phyloP scores from a whole-genome alignment of 139 green algal genomes.

The Auxenochlorella pyrenoidosa region DNA sequence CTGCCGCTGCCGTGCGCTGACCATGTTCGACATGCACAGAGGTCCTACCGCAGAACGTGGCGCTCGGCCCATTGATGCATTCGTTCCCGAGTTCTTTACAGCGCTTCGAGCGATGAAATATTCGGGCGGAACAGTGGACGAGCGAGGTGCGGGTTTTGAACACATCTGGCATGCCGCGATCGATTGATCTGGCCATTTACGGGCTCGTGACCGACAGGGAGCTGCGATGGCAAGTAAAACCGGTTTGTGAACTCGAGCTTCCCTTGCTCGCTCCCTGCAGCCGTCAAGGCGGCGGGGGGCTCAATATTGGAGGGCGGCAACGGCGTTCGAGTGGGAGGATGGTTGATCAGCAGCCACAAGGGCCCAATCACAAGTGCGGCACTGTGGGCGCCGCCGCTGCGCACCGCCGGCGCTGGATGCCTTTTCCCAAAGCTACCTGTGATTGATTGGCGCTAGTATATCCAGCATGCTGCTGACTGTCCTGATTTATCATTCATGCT shows the following conservation, averaged over 20 bases:
- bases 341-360: conserved; percentile 35
- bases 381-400: too few relatives aligned
- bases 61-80: neutral
- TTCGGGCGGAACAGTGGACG: conserved; percentile 10
- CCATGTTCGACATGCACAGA: too few relatives aligned
- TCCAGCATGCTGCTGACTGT: neutral
- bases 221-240: neutral
- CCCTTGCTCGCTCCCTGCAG: conserved; percentile 12
- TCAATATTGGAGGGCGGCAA: conserved; percentile 5
- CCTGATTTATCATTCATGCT: neutral
- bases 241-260: too few relatives aligned
- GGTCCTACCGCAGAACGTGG: too few relatives aligned
- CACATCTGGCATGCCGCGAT: neutral
- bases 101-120: conserved; percentile 14
- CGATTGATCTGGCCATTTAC: neutral
- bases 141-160: neutral
- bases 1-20: too few relatives aligned
- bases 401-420: neutral
- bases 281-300: conserved; percentile 24
- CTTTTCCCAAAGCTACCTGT: neutral
- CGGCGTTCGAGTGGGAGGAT: conserved; percentile 38
- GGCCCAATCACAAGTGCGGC: conserved; percentile 46
- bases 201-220: neutral
- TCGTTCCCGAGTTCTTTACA: too few relatives aligned
- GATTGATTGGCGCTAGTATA: too few relatives aligned